Percentiles rank a stretch among this genome's conserved stretches.
Conservation (phyloP, 768 basidiomycete genomes). For the Kwoniella sp. region DNA sequence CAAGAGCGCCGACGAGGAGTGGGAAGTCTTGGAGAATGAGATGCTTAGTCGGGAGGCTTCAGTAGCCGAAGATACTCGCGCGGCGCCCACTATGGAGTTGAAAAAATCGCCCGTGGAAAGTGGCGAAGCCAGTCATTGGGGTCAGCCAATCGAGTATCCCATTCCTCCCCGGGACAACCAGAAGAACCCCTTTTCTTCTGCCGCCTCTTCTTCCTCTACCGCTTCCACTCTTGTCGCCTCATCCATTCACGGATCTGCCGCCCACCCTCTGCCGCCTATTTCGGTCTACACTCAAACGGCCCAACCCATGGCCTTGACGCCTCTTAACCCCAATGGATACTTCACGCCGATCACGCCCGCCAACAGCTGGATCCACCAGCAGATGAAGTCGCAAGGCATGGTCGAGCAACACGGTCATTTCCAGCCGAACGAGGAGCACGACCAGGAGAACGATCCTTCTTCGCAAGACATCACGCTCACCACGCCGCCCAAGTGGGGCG, state of each 20-base stretch:
- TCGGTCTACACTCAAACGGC: conserved; percentile 8
- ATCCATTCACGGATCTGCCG: conserved; percentile 11
- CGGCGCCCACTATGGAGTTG: not conserved
- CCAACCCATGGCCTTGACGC: conserved; percentile 17
- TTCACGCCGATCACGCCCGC: conserved; percentile 36
- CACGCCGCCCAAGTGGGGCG: conserved; percentile 28
- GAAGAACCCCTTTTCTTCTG: conserved; percentile 28
- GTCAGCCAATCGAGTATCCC: conserved; percentile 14
- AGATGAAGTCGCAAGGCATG: conserved; percentile 28
- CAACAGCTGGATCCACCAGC: conserved; percentile 20
- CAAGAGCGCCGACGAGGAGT: conserved; percentile 18
- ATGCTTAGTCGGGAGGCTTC: conserved; percentile 32
- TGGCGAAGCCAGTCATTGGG: conserved; percentile 14
- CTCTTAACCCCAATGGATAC: conserved; percentile 25
- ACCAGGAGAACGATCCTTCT: conserved; percentile 27
- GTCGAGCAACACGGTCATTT: conserved; percentile 8
- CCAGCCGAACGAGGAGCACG: conserved; percentile 7
- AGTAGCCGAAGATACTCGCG: conserved; percentile 1
- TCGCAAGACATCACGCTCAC: conserved; percentile 38
- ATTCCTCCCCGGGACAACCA: conserved; percentile 3
- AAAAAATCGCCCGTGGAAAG: not conserved
- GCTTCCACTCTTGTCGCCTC: conserved; percentile 20
- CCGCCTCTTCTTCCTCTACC: conserved; percentile 23
- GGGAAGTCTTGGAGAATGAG: conserved; percentile 25
- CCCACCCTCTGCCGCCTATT: not conserved